Base-by-base conservation (phyloP, 2,329 filamentous ascomycete genomes). In the Chrysosporium queenslandicum region DNA sequence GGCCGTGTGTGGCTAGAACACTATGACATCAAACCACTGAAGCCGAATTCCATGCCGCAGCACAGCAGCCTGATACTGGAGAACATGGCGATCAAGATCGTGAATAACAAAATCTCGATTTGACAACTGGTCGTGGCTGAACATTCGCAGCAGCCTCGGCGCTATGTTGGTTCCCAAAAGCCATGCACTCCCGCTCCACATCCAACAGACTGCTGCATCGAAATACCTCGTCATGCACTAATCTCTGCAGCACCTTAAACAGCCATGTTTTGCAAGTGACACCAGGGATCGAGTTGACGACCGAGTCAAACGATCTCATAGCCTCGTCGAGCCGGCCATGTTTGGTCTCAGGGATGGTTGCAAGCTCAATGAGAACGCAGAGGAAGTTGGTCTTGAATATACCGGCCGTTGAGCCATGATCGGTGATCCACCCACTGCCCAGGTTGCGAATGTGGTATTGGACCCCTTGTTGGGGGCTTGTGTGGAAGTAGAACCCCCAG, bases 211-310 rank as follows among this genome's bases (percentile, higher is more conserved):
- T 34, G 36, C 25, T 39, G 39, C 56, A 62, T 6, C 39, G 52
- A n/a, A 61, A 50, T 40, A 63, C 40, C n/a, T 56, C 58, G 21
- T 52, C 7, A 27, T 56, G 49, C 5, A 57, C 50, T 9, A 62
- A 51, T 25, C 48, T 50, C 41, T 56, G n/a, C 58, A n/a, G 54
- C 54, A 16, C 50, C 47, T 27, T 58, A 60, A 62, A 3, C 1
- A 62, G 2, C 63, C 60, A 64, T 6, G 63, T 59, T 8, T 59
- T 57, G 39, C 62, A 64, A 3, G 21, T 43, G 7, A 27, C 9
- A 16, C 23, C 40, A 5, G 40, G 40, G 7, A 64, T 63, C 9
- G 47, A 50, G 45, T 61, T 62, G 43, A 63, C 16, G 18, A 59
- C 46, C 2, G 43, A 43, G 48, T 64, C 61, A 37, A 50, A 55